A percentile compares a stretch with the other conserved stretches of the same genome.
phyloP scores from a whole-genome alignment of 768 basidiomycete genomes.

The Calocera viscosa region DNA sequence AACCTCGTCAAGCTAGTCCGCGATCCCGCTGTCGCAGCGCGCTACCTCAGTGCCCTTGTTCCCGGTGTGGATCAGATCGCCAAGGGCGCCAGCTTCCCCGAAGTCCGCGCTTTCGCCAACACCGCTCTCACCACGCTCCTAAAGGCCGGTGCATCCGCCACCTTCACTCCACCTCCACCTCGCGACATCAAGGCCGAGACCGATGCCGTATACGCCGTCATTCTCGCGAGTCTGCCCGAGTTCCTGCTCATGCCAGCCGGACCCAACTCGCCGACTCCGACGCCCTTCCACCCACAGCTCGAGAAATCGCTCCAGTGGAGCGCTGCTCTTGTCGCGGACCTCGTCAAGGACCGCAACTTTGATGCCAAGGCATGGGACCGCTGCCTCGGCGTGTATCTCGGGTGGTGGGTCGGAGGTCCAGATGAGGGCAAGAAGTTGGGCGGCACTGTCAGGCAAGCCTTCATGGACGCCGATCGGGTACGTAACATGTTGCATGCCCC shows the following conservation, averaged over 20 bases:
- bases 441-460: conserved; percentile 56
- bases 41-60: conserved; percentile 73
- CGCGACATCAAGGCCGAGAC: conserved; percentile 60
- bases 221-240: conserved; percentile 49
- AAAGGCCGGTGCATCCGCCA: conserved; percentile 71
- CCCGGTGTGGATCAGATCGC: conserved; percentile 86
- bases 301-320: conserved; percentile 54
- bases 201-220: conserved; percentile 39
- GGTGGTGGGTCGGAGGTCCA: conserved; percentile 47
- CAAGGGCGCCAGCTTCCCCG: conserved; percentile 86
- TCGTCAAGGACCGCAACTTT: conserved; percentile 44
- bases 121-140: conserved; percentile 66
- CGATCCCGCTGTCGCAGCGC: conserved; percentile 76
- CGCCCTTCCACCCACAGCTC: conserved; percentile 45
- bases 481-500: conserved; percentile 10
- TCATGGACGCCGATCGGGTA: conserved; percentile 59
- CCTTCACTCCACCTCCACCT: conserved; percentile 51
- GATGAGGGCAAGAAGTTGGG: conserved; percentile 40
- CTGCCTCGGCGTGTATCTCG: conserved; percentile 59
- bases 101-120: conserved; percentile 89
- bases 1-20: conserved; percentile 97
- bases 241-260: conserved; percentile 33
- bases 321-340: conserved; percentile 62
- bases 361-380: conserved; percentile 52
- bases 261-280: conserved; percentile 37